Percentiles rank a stretch among this genome's conserved stretches.
phyloP scores from a whole-genome alignment of 2,329 filamentous ascomycete genomes.

The Xylariales sp. region DNA sequence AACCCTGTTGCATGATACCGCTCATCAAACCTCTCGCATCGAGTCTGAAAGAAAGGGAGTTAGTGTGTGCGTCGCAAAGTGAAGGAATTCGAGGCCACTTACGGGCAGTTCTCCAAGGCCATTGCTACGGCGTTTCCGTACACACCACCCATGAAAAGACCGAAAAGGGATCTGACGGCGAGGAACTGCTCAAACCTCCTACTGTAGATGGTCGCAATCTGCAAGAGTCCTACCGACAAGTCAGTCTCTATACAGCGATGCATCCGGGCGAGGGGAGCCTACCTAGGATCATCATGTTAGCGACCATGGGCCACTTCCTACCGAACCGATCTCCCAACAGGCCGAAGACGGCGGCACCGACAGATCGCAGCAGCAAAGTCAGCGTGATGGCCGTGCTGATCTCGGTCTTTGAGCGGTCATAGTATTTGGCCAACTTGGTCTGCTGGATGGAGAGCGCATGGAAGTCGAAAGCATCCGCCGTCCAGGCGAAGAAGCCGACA shows the following conservation, averaged over 20 bases:
- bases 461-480: conserved; percentile 79
- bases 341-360: conserved; percentile 73
- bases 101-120: conserved; percentile 70
- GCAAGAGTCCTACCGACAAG: conserved; percentile 44
- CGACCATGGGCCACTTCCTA: conserved; percentile 78
- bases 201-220: conserved; percentile 74
- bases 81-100: too few species aligned
- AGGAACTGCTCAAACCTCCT: conserved; percentile 68
- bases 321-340: conserved; percentile 75
- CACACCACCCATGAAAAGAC: conserved; percentile 76
- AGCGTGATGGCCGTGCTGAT: conserved; percentile 73
- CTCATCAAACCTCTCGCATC: conserved; percentile 75
- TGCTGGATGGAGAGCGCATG: conserved; percentile 77
- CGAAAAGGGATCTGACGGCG: conserved; percentile 69
- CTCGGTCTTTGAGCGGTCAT: conserved; percentile 37
- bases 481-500: conserved; percentile 72
- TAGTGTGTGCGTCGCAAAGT: too few species aligned
- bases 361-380: conserved; percentile 67
- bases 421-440: conserved; percentile 33
- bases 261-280: conserved; percentile 9
- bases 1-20: conserved; percentile 78
- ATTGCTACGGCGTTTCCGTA: conserved; percentile 77
- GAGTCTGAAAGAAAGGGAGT: too few species aligned
- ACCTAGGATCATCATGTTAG: conserved; percentile 71
- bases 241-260: too few species aligned